Evolutionary conservation across 2,329 filamentous ascomycete species (phyloP), one percentile per base, ranked within the genome.

Genomic region (Esteya vermicola): DNA sequence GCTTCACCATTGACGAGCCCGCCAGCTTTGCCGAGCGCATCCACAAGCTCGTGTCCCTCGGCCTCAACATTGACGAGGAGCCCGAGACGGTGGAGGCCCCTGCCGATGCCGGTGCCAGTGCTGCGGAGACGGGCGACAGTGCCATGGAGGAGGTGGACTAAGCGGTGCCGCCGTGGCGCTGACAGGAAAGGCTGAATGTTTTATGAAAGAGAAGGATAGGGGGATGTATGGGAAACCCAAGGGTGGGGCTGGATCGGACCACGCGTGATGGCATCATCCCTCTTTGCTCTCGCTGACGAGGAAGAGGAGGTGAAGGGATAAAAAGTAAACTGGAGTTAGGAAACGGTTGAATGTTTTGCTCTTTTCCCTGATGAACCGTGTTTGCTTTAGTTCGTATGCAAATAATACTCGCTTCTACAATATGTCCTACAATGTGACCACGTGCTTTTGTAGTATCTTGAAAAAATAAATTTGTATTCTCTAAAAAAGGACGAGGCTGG

Each of bases 131-230:
- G 50, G 81, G 80, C 54, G 86, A 94, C 78, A 93, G 82, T 70
- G 81, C 88, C 63, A 98, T 98, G 91, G 91, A 98, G 79, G 91
- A 98, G 78, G 91, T 98, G 61, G 91, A 98, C 76, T 98, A 93
- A 71, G 56, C 49, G n/a, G n/a, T n/a, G n/a, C n/a, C n/a, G n/a
- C n/a, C n/a, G n/a, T n/a, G n/a, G n/a, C n/a, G n/a, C n/a, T n/a
- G n/a, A n/a, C n/a, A n/a, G n/a, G n/a, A n/a, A n/a, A n/a, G n/a
- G n/a, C n/a, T n/a, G n/a, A n/a, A n/a, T n/a, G n/a, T n/a, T n/a
- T n/a, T n/a, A n/a, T n/a, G n/a, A n/a, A n/a, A n/a, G n/a, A n/a
- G n/a, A n/a, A n/a, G n/a, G n/a, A n/a, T n/a, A n/a, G n/a, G n/a
- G n/a, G n/a, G n/a, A n/a, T n/a, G n/a, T n/a, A n/a, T n/a, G n/a